Conservation (phyloP, 441 rosid species). For the Raphanus hybrid region DNA sequence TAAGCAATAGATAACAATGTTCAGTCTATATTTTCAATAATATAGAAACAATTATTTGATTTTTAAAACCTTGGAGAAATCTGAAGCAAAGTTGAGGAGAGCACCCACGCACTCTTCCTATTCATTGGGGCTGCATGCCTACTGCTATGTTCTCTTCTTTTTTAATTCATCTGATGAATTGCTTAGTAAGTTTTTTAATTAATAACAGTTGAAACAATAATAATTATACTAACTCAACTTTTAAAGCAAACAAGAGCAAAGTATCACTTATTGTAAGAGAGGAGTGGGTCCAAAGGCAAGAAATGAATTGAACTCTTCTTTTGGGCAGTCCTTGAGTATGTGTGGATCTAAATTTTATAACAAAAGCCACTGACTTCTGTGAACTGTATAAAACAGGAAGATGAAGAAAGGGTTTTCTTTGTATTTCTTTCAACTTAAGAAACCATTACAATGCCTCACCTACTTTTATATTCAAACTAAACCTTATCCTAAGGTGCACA, state of each 20-base stretch:
- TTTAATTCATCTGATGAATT: constrained; percentile 29
- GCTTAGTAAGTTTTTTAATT: constrained; percentile 17
- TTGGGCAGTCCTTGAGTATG: constrained; percentile 41
- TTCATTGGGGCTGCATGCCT: constrained; percentile 43
- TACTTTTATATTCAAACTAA: too few species aligned
- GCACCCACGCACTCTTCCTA: constrained; percentile 43
- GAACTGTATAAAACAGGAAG: too few species aligned
- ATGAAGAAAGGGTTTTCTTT: too few species aligned
- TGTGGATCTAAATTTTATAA: constrained; percentile 46
- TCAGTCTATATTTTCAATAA: neutral
- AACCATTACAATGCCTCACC: too few species aligned
- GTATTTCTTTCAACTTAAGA: too few species aligned
- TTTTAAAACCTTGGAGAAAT: constrained; percentile 40
- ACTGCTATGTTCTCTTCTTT: constrained; percentile 25
- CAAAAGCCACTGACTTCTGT: constrained; percentile 45
- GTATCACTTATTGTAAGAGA: constrained; percentile 19
- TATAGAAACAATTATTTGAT: neutral
- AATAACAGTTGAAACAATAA: constrained; percentile 1
- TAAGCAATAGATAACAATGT: constrained; percentile 34
- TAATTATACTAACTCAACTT: neutral
- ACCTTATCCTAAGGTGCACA: too few species aligned
- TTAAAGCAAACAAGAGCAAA: neutral
- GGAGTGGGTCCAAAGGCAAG: constrained; percentile 36
- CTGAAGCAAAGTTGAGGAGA: constrained; percentile 47
- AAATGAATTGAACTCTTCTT: constrained; percentile 39